Evolutionary conservation across 495 filamentous ascomycete genomes (phyloP), one percentile per base, ranked within the genome.

Genomic region (Parathielavia appendiculata): DNA sequence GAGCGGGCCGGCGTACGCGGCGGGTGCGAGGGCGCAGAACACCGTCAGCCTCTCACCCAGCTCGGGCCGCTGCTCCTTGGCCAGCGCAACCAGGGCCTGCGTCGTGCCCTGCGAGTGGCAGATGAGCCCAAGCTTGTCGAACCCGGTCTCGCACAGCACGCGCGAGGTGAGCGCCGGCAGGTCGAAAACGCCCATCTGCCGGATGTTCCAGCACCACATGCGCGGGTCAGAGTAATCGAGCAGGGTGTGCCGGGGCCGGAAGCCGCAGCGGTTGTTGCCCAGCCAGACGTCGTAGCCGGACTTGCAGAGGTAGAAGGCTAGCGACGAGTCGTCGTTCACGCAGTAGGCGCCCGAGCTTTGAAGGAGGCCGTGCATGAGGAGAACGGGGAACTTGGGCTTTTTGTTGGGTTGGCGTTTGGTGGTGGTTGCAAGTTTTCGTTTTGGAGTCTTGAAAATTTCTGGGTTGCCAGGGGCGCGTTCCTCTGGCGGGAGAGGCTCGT

Each of bases 181-280:
- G 69, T 97, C 92, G 59, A 95, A 82, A 0, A 89, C 85, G 14
- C 92, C 93, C 84, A 97, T 92, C 72, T 96, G 90, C 0, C 89
- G 83, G 56, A 97, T 95, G 65, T 95, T 96, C 92, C 92, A 97
- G 12, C 86, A 82, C 92, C 92, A 97, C 91, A 97, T 96, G 19
- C 92, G 82, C 7, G 92, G 92, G 65, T 97, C 92, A 17, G 74
- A 74, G 58, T 86, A 82, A 1, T 77, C 75, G 45, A 97, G 76
- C 13, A 85, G 74, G 1, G 79, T 81, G 63, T 97, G 92, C 59
- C 83, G 78, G 3, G 92, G 91, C 1, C 79, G 66, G 67, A 92
- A 87, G 13, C 92, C 93, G 68, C 93, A 97, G 22, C 92, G 85
- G 66, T 96, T 96, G 69, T 96, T 96, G 8, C 93, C 92, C 5